phyloP scores from a whole-genome alignment of 2,329 filamentous ascomycete species.

The Penicillium capsulatum region DNA sequence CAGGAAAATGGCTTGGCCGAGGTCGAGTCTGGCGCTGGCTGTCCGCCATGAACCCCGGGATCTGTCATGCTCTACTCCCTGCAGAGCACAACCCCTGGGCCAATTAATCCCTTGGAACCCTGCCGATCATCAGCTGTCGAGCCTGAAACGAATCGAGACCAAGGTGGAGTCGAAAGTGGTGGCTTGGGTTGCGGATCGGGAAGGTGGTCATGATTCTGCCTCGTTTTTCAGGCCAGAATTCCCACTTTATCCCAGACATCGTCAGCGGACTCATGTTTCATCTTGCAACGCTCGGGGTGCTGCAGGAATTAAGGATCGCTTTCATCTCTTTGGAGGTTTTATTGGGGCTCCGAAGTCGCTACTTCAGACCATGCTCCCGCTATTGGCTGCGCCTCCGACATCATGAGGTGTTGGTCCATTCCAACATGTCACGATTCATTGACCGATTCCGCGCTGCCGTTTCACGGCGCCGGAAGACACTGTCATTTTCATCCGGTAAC shows the following conservation, averaged over 20 bases:
- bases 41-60: no score
- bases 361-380: not conserved
- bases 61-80: no score
- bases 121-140: no score
- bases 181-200: not conserved
- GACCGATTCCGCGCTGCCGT: constrained; percentile 14
- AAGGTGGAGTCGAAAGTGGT: no score
- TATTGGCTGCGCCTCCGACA: not conserved
- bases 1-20: constrained; percentile 26
- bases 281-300: no score
- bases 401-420: constrained; percentile 4
- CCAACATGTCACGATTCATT: constrained; percentile 14
- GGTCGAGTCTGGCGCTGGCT: constrained; percentile 18
- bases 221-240: not conserved
- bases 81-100: no score
- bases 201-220: not conserved
- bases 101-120: no score
- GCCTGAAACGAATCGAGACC: no score
- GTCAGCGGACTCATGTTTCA: no score
- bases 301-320: no score
- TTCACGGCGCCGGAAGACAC: constrained; percentile 10
- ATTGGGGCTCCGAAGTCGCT: not conserved
- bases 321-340: not conserved
- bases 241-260: no score
- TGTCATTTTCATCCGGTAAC: not conserved